A percentile compares a stretch with the other conserved stretches of the same genome.
phyloP scores from a whole-genome alignment of 495 filamentous ascomycete genomes.

The Hyaloscypha finlandica region DNA sequence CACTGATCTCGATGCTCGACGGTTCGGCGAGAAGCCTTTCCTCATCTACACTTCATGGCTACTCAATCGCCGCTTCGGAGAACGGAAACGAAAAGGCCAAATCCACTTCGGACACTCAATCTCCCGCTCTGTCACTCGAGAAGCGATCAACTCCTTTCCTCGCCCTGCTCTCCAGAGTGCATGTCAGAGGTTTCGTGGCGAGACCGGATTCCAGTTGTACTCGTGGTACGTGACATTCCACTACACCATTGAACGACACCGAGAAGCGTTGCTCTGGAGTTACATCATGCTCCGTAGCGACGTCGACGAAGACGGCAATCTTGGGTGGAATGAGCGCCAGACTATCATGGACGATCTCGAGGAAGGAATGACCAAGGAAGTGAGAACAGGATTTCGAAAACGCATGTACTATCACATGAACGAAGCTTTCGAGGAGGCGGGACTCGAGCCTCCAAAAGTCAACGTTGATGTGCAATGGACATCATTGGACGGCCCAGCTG shows the following conservation, averaged over 20 bases:
- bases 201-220: slow-evolving; percentile 44
- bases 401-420: neutral
- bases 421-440: slow-evolving; percentile 33
- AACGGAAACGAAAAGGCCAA: slow-evolving; percentile 45
- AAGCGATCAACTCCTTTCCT: slow-evolving; percentile 44
- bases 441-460: slow-evolving; percentile 41
- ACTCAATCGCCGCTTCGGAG: slow-evolving; percentile 44
- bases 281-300: slow-evolving; percentile 44
- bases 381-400: neutral
- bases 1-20: slow-evolving; percentile 22
- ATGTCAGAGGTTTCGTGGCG: slow-evolving; percentile 44
- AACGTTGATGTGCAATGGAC: slow-evolving; percentile 47
- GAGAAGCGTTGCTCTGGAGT: slow-evolving; percentile 46
- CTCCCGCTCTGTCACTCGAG: slow-evolving; percentile 40
- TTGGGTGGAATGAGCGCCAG: neutral
- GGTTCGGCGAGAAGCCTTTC: slow-evolving; percentile 46
- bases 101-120: slow-evolving; percentile 46
- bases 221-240: slow-evolving; percentile 46
- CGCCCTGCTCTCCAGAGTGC: slow-evolving; percentile 41
- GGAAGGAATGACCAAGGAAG: neutral
- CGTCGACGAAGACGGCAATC: neutral
- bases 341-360: neutral
- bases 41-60: slow-evolving; percentile 49
- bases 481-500: slow-evolving; percentile 42
- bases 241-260: slow-evolving; percentile 46